Conservation (phyloP, 2,329 filamentous ascomycete genomes). For the Cercospora berteroae region DNA sequence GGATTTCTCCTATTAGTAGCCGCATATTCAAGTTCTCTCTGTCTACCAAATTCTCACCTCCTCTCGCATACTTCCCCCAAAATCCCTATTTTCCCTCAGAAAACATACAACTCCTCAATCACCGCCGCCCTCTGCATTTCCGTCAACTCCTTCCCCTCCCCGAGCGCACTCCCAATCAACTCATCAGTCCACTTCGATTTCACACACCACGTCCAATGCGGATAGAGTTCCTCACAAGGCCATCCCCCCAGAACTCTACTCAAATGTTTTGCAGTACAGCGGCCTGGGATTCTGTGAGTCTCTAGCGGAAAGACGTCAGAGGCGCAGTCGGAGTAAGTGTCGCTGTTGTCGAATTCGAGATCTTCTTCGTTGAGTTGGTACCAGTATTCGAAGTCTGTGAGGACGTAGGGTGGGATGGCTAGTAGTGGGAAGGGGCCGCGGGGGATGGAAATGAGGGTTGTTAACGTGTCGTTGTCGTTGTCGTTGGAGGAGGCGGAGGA, state of each 20-base stretch:
- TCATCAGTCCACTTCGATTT: background rate
- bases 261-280: background rate
- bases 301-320: background rate
- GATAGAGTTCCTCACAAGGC: background rate
- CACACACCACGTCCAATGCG: background rate
- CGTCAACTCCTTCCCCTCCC: background rate
- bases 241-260: background rate
- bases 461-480: background rate
- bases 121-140: background rate
- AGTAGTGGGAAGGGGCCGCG: background rate
- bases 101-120: background rate
- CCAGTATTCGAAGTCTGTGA: background rate
- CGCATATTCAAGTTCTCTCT: too few species aligned
- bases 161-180: background rate
- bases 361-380: background rate
- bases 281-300: background rate
- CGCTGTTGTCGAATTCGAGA: background rate
- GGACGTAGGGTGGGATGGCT: background rate
- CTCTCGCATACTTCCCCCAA: too few species aligned
- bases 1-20: too few species aligned
- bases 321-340: background rate
- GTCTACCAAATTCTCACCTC: too few species aligned
- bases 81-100: too few species aligned
- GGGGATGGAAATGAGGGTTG: background rate
- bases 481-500: background rate